These are phyloP conservation scores for Candida tallmaniae DNA, from an alignment of 805 yeast genomes.

Conservation along the genomic window DNA sequence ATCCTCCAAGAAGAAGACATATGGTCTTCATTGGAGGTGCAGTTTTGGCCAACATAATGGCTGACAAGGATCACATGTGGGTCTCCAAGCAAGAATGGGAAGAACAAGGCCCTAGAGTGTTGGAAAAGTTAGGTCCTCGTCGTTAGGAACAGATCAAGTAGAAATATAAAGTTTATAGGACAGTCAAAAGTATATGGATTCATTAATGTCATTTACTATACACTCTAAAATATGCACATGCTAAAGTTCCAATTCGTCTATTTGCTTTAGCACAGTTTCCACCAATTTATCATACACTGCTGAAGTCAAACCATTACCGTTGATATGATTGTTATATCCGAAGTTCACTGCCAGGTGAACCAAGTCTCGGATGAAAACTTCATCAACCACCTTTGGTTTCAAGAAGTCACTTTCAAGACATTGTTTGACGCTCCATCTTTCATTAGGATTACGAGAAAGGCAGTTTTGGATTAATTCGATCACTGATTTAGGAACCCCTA, in stretches of 20 bases:
- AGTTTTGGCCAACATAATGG: constrained; percentile 95
- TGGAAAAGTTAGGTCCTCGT: constrained; percentile 90
- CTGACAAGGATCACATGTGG: constrained; percentile 99
- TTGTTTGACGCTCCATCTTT: constrained; percentile 61
- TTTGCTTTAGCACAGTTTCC: constrained; percentile 35
- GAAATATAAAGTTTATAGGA: background rate
- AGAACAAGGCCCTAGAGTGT: constrained; percentile 85
- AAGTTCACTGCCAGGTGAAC: constrained; percentile 73
- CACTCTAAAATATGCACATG: background rate
- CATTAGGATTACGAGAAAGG: constrained; percentile 62
- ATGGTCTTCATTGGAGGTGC: constrained; percentile 99
- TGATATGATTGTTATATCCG: constrained; percentile 47
- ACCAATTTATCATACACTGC: constrained; percentile 38
- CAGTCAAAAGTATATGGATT: background rate
- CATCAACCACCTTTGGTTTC: constrained; percentile 69
- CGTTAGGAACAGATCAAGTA: constrained; percentile 4
- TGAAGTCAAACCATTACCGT: constrained; percentile 36
- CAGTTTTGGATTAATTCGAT: constrained; percentile 72
- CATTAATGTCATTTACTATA: constrained; percentile 4
- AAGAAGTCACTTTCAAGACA: constrained; percentile 63
- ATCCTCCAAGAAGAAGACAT: constrained; percentile 97
- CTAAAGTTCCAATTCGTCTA: constrained; percentile 26
- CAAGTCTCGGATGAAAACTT: constrained; percentile 60
- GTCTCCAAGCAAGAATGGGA: constrained; percentile 94
- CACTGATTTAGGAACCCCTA: constrained; percentile 61